Percentiles rank a stretch among this genome's conserved stretches.
phyloP scores from a whole-genome alignment of 2,329 filamentous ascomycete species.

The Penicillium italicum region DNA sequence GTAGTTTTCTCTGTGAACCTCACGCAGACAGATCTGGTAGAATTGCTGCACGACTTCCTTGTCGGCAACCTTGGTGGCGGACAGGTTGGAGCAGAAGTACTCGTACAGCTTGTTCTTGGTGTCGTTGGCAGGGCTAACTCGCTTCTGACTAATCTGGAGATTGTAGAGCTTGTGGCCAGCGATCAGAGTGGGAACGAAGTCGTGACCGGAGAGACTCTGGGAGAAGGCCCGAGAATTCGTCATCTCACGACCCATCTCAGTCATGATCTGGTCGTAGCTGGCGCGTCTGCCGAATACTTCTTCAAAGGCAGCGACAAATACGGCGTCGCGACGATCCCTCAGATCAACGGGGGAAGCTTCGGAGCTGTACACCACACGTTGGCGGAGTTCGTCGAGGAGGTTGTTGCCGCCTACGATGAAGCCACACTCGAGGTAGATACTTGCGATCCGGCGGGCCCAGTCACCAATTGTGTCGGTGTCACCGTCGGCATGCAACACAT shows the following conservation, averaged over 20 bases:
- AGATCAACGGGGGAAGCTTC: slow-evolving; percentile 27
- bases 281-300: slow-evolving; percentile 39
- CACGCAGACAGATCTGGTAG: slow-evolving; percentile 33
- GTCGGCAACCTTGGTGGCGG: slow-evolving; percentile 24
- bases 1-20: slow-evolving; percentile 29
- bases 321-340: slow-evolving; percentile 38
- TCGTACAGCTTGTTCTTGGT: slow-evolving; percentile 36
- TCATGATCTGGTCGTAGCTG: slow-evolving; percentile 41
- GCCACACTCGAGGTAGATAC: slow-evolving; percentile 45
- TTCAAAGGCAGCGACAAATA: slow-evolving; percentile 48
- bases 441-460: slow-evolving; percentile 46
- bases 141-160: slow-evolving; percentile 33
- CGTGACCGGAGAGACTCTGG: slow-evolving; percentile 31
- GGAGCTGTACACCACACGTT: slow-evolving; percentile 49
- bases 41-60: slow-evolving; percentile 33
- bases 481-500: slow-evolving; percentile 41
- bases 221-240: slow-evolving; percentile 42
- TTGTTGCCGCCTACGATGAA: slow-evolving; percentile 42
- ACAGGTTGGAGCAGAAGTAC: slow-evolving; percentile 37
- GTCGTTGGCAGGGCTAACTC: slow-evolving; percentile 26
- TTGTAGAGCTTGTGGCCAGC: slow-evolving; percentile 30
- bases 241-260: slow-evolving; percentile 44
- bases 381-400: slow-evolving; percentile 48
- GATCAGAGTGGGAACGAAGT: slow-evolving; percentile 33
- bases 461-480: slow-evolving; percentile 46